Conservation (phyloP, 75 land plant genomes). For the Larix kaempferi region DNA sequence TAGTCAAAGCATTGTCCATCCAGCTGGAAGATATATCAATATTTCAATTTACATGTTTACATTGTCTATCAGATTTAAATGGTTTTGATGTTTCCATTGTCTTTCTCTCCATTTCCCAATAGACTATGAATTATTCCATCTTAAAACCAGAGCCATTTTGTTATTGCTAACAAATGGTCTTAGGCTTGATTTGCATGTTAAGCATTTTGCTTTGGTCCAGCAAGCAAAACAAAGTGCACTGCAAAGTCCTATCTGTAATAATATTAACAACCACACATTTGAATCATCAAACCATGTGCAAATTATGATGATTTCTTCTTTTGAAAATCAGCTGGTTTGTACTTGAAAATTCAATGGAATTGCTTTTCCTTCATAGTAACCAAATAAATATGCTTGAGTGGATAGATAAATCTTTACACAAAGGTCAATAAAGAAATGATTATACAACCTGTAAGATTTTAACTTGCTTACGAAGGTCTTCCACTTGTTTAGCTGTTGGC, state of each 20-base stretch:
- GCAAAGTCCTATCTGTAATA: background rate
- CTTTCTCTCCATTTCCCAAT: background rate
- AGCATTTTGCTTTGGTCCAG: background rate
- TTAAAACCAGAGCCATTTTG: too few relatives aligned
- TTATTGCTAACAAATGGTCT: background rate
- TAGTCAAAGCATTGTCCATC: background rate
- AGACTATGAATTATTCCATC: background rate
- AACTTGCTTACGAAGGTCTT: slow-evolving; percentile 91
- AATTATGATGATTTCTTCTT: background rate
- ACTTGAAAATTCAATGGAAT: background rate
- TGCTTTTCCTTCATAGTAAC: background rate
- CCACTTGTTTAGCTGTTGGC: slow-evolving; percentile 86
- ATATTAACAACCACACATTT: background rate
- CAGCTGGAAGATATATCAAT: background rate
- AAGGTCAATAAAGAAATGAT: background rate
- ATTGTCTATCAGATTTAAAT: background rate
- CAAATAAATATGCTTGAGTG: background rate
- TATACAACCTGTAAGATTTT: slow-evolving; percentile 87
- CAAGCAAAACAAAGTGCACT: background rate
- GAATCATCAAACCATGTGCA: background rate
- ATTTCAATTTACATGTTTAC: background rate
- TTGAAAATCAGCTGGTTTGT: background rate
- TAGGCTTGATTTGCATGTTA: background rate
- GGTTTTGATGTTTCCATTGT: background rate
- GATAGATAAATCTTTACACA: background rate